Percentiles rank a stretch among this genome's conserved stretches.
phyloP scores from a whole-genome alignment of 2,329 filamentous ascomycete genomes.

The Didymella sp. region DNA sequence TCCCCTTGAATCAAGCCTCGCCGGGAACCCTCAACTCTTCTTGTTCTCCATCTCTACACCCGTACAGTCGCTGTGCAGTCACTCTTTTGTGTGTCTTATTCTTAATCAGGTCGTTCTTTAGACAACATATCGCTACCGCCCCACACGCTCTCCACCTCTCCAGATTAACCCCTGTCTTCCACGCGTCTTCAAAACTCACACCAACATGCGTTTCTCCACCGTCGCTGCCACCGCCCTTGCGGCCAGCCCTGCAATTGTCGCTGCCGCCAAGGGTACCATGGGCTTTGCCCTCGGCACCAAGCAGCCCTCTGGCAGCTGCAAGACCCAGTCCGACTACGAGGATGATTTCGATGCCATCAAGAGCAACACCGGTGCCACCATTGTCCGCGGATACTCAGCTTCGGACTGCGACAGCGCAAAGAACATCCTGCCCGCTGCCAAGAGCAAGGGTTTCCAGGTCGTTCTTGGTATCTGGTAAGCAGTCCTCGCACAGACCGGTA shows the following conservation, averaged over 20 bases:
- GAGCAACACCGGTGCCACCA: conserved; percentile 56
- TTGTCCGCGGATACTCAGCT: conserved; percentile 72
- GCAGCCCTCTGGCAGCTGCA: conserved; percentile 65
- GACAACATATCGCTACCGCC: background rate
- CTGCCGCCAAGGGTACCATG: conserved; percentile 61
- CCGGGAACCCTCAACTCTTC: conserved; percentile 22
- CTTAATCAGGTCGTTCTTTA: conserved; percentile 26
- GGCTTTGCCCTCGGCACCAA: conserved; percentile 73
- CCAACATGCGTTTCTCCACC: conserved; percentile 47
- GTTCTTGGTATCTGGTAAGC: conserved; percentile 73
- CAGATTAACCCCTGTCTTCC: conserved; percentile 3
- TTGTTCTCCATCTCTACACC: conserved; percentile 25
- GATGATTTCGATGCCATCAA: conserved; percentile 69
- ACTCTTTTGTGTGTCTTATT: conserved; percentile 31
- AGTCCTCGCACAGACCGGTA: background rate
- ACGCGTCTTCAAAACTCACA: conserved; percentile 7
- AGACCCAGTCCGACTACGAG: conserved; percentile 67
- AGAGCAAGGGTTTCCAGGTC: conserved; percentile 69
- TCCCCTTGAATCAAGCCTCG: conserved; percentile 33
- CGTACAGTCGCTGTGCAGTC: conserved; percentile 33
- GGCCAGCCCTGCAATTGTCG: conserved; percentile 56
- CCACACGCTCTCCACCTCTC: conserved; percentile 4
- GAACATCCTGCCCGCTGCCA: conserved; percentile 70
- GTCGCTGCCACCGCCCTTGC: conserved; percentile 42
- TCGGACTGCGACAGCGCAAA: conserved; percentile 70